Evolutionary conservation across 176 grass and related monocot species (phyloP), one percentile per base, ranked within the genome.

Genomic region (Carex kokanica): DNA sequence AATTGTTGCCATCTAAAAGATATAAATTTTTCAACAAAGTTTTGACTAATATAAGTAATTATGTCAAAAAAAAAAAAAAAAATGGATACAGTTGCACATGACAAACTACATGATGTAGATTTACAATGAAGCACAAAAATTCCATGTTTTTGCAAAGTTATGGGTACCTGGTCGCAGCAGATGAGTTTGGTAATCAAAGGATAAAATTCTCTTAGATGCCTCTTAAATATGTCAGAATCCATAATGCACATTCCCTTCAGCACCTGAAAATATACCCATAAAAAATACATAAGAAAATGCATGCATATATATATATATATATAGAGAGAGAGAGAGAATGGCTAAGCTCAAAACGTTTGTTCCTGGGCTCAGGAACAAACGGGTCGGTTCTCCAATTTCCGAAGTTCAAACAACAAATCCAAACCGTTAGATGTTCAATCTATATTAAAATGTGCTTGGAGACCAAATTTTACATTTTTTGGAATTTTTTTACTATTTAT

Each of bases 171-270:
- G 85, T 99, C 93, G 77, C 97, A 99, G 78, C 97, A 99, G 73
- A 99, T 94, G 84, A 99, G 97, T 89, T 95, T 99, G 16, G 97
- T 99, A 88, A 99, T 93, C 83, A 99, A 82, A 59, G 97, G 97
- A 86, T 96, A 99, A 58, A 99, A 95, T 79, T 96, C 97, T 90
- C 88, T 89, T 41, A 99, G 78, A 87, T 99, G 93, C 78, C 82
- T 95, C 86, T 91, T 99, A 84, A 99, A 99, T 86, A 96, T 96
- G 52, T 92, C 85, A 80, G 77, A 60, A 86, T 99, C 89, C 97
- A 99, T 99, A 82, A 82, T 84, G 34, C 93, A 91, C 97, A 99
- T 99, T 88, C 89, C 93, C 78, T 83, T 93, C 83, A 99, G 90
- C 80, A 99, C 97, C 97, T 99, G 87, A 34, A 84, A 81, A 85